A percentile compares a stretch with the other conserved stretches of the same genome.
These are phyloP conservation scores for Colletotrichum sp. DNA, from an alignment of 2,329 filamentous ascomycete genomes.

Conservation along the genomic window DNA sequence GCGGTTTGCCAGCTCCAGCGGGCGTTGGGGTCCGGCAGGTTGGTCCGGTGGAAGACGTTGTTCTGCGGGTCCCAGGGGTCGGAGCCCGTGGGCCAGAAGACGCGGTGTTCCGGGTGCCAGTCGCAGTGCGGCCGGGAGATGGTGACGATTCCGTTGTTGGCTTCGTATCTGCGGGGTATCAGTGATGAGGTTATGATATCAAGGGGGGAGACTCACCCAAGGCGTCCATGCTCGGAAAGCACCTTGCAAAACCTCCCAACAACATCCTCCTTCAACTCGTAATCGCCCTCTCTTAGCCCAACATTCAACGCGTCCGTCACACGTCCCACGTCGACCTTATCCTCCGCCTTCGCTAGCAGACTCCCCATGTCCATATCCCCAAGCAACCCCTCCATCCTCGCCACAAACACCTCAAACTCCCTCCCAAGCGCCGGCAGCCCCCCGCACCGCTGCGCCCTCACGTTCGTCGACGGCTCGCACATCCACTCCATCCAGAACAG, in stretches of 20 bases:
- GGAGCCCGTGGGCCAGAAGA: conserved; percentile 27
- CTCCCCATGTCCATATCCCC: conserved; percentile 27
- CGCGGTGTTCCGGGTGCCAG: conserved; percentile 36
- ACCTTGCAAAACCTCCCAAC: conserved; percentile 31
- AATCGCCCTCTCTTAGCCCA: background rate
- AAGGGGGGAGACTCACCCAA: conserved; percentile 20
- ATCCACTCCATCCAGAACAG: conserved; percentile 15
- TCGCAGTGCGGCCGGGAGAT: conserved; percentile 29
- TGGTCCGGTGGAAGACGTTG: background rate
- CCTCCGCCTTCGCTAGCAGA: conserved; percentile 25
- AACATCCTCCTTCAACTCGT: conserved; percentile 13
- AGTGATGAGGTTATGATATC: background rate
- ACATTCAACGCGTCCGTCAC: background rate
- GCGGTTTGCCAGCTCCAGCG: conserved; percentile 25
- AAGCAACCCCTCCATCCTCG: conserved; percentile 34
- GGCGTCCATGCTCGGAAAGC: conserved; percentile 28
- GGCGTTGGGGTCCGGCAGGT: background rate
- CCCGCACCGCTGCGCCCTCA: conserved; percentile 23
- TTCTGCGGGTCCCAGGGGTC: background rate
- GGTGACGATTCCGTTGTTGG: conserved; percentile 17
- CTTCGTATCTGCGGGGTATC: background rate
- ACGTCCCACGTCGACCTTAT: background rate
- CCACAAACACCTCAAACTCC: conserved; percentile 34
- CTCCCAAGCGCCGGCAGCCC: conserved; percentile 3
- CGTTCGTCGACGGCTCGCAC: conserved; percentile 23